Conservation (phyloP, 192 early-diverging fungal species). For the Backusella sp. region DNA sequence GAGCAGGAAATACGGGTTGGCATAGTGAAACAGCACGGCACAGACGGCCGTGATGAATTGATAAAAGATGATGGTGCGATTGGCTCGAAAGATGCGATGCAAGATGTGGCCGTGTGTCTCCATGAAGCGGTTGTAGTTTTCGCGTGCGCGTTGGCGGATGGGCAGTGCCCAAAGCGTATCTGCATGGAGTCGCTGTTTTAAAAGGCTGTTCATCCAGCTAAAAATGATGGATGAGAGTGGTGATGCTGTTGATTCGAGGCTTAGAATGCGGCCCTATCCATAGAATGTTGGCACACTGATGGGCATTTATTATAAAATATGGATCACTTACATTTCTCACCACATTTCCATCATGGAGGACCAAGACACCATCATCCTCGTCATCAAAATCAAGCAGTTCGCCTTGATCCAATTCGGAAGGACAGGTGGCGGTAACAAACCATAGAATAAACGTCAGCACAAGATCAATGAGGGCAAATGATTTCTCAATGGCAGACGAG, state of each 20-base stretch:
- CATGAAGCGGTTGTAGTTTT: slow-evolving; percentile 17
- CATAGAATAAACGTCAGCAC: slow-evolving; percentile 14
- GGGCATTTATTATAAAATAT: neutral
- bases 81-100: slow-evolving; percentile 7
- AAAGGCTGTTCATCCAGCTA: slow-evolving; percentile 33
- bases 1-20: slow-evolving; percentile 48
- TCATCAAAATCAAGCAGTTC: slow-evolving; percentile 35
- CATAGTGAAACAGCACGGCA: slow-evolving; percentile 43
- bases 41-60: slow-evolving; percentile 31
- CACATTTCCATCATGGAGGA: slow-evolving; percentile 33
- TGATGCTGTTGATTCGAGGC: slow-evolving; percentile 30
- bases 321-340: slow-evolving; percentile 29
- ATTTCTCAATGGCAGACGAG: slow-evolving; percentile 14
- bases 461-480: slow-evolving; percentile 11
- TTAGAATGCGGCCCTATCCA: slow-evolving; percentile 36
- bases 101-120: neutral
- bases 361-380: slow-evolving; percentile 31
- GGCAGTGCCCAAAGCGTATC: slow-evolving; percentile 27
- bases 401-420: slow-evolving; percentile 24
- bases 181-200: slow-evolving; percentile 16
- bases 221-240: slow-evolving; percentile 28
- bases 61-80: slow-evolving; percentile 17
- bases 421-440: slow-evolving; percentile 22
- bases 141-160: slow-evolving; percentile 9
- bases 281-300: neutral